These are phyloP conservation scores for Lecanosticta acicola DNA, from an alignment of 2,329 filamentous ascomycete species.

Conservation along the genomic window DNA sequence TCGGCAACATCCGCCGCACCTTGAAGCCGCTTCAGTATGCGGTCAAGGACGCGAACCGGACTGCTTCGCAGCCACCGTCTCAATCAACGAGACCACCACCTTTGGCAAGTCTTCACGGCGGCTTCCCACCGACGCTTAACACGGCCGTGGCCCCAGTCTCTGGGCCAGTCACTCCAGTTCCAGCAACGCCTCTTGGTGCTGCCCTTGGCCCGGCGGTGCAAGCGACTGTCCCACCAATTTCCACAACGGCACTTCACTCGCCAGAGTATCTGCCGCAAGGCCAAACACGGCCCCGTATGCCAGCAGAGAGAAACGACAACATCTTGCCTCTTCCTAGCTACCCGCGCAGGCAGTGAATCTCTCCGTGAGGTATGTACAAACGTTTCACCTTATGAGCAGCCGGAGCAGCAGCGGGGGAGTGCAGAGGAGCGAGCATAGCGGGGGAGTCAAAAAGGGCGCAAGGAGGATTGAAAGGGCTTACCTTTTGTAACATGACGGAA, in stretches of 20 bases:
- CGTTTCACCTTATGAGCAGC: neutral
- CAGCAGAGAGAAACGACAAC: slow-evolving; percentile 5
- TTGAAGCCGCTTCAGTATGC: slow-evolving; percentile 76
- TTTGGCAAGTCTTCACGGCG: slow-evolving; percentile 9
- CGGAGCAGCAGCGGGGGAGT: neutral
- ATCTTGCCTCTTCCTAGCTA: slow-evolving; percentile 12
- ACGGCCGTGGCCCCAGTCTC: slow-evolving; percentile 19
- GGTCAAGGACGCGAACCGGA: slow-evolving; percentile 71
- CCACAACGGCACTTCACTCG: slow-evolving; percentile 10
- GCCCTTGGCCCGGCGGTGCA: slow-evolving; percentile 85
- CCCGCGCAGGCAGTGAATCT: slow-evolving; percentile 6
- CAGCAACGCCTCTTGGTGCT: slow-evolving; percentile 83
- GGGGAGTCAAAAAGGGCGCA: neutral
- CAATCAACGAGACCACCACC: slow-evolving; percentile 42
- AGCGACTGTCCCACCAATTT: slow-evolving; percentile 52
- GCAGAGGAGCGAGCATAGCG: neutral
- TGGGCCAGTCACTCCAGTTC: slow-evolving; percentile 53
- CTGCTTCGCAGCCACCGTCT: slow-evolving; percentile 66
- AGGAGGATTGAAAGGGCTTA: neutral
- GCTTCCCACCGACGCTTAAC: slow-evolving; percentile 24
- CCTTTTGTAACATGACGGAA: neutral
- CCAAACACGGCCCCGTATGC: slow-evolving; percentile 3
- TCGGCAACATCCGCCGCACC: slow-evolving; percentile 63
- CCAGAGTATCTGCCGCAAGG: slow-evolving; percentile 19
- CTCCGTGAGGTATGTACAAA: neutral